Evolutionary conservation across 2,329 filamentous ascomycete species (phyloP).

Genomic region (Kalmusia sp.): DNA sequence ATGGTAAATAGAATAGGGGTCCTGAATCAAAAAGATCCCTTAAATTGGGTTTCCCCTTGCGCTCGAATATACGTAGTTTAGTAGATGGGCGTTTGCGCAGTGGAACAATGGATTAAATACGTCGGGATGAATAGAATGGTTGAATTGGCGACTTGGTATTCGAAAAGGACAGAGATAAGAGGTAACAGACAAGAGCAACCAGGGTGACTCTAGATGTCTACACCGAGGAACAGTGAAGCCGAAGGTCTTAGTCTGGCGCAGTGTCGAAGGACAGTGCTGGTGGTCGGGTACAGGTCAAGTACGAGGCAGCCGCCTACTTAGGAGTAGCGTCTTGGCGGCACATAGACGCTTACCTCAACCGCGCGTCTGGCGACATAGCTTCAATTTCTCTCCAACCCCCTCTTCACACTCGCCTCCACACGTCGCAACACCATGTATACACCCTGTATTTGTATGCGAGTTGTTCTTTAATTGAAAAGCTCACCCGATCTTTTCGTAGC

Average conservation of each 20-base stretch:
- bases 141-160: too few species aligned
- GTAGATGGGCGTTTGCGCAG: not conserved
- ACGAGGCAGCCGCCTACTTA: not conserved
- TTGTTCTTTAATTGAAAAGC: slow-evolving; percentile 21
- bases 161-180: not conserved
- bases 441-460: slow-evolving; percentile 36
- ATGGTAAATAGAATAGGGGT: too few species aligned
- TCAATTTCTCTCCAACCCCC: slow-evolving; percentile 29
- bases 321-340: slow-evolving; percentile 15
- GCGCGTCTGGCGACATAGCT: slow-evolving; percentile 4
- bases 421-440: slow-evolving; percentile 28
- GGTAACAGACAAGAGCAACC: not conserved
- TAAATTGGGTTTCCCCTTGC: too few species aligned
- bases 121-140: not conserved
- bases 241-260: not conserved
- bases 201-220: not conserved
- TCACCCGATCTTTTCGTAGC: slow-evolving; percentile 24
- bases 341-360: not conserved
- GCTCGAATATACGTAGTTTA: too few species aligned
- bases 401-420: slow-evolving; percentile 29
- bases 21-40: not conserved
- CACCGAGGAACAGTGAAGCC: too few species aligned
- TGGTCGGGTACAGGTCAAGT: not conserved
- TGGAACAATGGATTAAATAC: not conserved
- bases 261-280: not conserved